Percentiles rank a stretch among this genome's conserved stretches.
Conservation (phyloP, 257 asterid genomes). For the Knoxia roxburghii region DNA sequence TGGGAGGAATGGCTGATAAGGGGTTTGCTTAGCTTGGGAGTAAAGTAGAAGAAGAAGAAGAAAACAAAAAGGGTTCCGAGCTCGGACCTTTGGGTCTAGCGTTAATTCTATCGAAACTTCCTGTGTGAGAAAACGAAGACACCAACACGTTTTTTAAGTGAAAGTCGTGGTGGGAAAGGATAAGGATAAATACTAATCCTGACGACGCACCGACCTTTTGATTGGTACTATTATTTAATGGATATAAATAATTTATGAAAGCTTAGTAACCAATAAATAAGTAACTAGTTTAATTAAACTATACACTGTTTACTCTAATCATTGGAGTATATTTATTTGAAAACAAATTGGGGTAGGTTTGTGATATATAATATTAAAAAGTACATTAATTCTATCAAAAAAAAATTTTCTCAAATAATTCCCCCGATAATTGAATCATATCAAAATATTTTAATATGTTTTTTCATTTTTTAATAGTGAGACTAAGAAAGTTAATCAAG, state of each 20-base stretch:
- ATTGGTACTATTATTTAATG: background rate
- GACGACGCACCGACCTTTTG: constrained; percentile 1
- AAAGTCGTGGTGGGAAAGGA: constrained; percentile 9
- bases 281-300: background rate
- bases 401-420: too few species aligned
- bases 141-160: constrained; percentile 19
- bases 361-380: too few species aligned
- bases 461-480: too few species aligned
- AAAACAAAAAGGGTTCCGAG: background rate
- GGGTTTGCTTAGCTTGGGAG: constrained; percentile 20
- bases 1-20: background rate
- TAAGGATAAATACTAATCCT: constrained; percentile 6
- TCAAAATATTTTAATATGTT: too few species aligned
- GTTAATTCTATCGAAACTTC: background rate
- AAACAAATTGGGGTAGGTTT: background rate
- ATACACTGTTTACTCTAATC: too few species aligned
- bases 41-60: constrained; percentile 6
- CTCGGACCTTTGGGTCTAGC: background rate
- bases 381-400: too few species aligned
- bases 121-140: background rate
- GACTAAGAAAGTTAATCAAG: too few species aligned
- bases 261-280: background rate
- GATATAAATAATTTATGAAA: too few species aligned
- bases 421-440: too few species aligned
- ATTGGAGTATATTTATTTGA: background rate